Conservation (phyloP, 2,329 filamentous ascomycete species). For the Lasiodiplodia theobromae region DNA sequence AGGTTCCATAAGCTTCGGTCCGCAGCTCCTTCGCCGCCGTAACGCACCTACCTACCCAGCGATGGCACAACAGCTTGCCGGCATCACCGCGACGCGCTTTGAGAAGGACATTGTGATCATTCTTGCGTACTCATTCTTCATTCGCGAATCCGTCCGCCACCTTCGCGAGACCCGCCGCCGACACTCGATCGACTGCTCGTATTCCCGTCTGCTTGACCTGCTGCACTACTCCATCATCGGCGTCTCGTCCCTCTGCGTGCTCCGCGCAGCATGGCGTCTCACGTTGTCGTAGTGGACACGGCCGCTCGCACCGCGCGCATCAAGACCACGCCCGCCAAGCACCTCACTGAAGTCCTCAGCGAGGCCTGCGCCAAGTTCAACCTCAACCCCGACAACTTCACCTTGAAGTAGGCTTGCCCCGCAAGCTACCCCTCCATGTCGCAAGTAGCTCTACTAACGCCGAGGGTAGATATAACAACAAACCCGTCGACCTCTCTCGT, state of each 20-base stretch:
- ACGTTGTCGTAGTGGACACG: conserved; percentile 86
- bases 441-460: not conserved
- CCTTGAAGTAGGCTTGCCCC: conserved; percentile 71
- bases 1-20: conserved; percentile 27
- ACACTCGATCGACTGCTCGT: conserved; percentile 27
- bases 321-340: conserved; percentile 82
- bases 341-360: conserved; percentile 82
- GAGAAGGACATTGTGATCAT: conserved; percentile 28
- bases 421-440: conserved; percentile 30
- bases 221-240: conserved; percentile 30
- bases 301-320: conserved; percentile 78
- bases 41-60: conserved; percentile 21
- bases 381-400: conserved; percentile 74
- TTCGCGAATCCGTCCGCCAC: conserved; percentile 24
- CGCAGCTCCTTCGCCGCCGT: conserved; percentile 22
- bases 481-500: conserved; percentile 82
- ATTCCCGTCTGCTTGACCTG: conserved; percentile 29
- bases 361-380: conserved; percentile 88
- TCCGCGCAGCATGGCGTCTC: conserved; percentile 72
- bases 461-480: conserved; percentile 67
- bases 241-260: conserved; percentile 23
- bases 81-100: conserved; percentile 26
- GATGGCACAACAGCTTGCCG: conserved; percentile 24
- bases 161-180: conserved; percentile 28
- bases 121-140: conserved; percentile 26